Percentiles rank a stretch among this genome's conserved stretches.
These are phyloP conservation scores for Udeniomyces megalosporus DNA, from an alignment of 768 basidiomycete species.

Conservation along the genomic window DNA sequence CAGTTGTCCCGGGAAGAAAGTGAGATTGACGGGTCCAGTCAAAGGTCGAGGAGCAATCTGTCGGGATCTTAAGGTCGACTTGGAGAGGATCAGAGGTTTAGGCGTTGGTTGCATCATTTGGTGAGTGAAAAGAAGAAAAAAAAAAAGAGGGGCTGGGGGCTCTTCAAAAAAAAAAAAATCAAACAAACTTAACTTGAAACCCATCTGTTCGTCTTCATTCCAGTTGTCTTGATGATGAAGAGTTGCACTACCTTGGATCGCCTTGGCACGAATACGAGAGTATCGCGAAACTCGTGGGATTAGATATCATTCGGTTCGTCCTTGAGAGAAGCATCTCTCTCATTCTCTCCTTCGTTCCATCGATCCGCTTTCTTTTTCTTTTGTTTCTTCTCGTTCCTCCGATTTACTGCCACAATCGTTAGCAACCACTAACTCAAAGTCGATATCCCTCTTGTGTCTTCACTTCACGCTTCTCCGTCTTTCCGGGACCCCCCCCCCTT, in stretches of 20 bases:
- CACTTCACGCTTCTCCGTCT: too few relatives aligned
- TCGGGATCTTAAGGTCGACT: conserved; percentile 60
- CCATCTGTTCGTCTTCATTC: conserved; percentile 3
- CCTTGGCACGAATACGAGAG: conserved; percentile 63
- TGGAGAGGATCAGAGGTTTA: conserved; percentile 53
- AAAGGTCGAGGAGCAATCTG: conserved; percentile 68
- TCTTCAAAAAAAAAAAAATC: neutral
- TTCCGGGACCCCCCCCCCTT: too few relatives aligned
- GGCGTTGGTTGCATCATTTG: conserved; percentile 69
- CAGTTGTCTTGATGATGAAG: conserved; percentile 71
- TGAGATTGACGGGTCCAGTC: conserved; percentile 45
- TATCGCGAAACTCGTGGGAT: conserved; percentile 44
- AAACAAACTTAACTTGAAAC: neutral
- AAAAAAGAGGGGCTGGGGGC: neutral
- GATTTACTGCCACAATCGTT: too few relatives aligned
- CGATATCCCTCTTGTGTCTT: too few relatives aligned
- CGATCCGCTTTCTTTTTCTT: too few relatives aligned
- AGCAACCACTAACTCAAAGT: too few relatives aligned
- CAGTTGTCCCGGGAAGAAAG: conserved; percentile 91
- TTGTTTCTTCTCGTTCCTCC: too few relatives aligned
- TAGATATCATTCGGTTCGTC: conserved; percentile 65
- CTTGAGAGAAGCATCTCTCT: too few relatives aligned
- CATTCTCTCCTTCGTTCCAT: too few relatives aligned
- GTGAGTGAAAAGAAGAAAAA: conserved; percentile 28
- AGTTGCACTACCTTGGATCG: conserved; percentile 70